A percentile compares a stretch with the other conserved stretches of the same genome.
These are phyloP conservation scores for Papiliotrema fonsecae DNA, from an alignment of 1,284 basidiomycete genomes.

Conservation along the genomic window DNA sequence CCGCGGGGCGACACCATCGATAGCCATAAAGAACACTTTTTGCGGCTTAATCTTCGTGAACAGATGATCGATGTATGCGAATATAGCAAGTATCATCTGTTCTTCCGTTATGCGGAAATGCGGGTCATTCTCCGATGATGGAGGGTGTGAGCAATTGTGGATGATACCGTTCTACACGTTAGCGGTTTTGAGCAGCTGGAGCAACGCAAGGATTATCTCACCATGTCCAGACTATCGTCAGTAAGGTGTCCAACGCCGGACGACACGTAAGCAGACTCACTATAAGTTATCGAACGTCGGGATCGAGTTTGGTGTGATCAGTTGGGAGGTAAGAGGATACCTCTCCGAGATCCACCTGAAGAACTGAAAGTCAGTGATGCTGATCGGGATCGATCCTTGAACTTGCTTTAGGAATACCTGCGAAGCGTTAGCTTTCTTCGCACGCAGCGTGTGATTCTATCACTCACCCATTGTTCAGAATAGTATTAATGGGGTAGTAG, in stretches of 20 bases:
- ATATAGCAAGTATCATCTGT: constrained; percentile 95
- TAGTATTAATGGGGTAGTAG: no score
- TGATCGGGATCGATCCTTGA: neutral
- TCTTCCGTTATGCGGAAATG: constrained; percentile 94
- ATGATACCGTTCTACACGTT: constrained; percentile 88
- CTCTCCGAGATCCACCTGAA: constrained; percentile 69
- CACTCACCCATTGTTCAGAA: neutral
- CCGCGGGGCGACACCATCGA: constrained; percentile 95
- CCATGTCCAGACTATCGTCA: constrained; percentile 36
- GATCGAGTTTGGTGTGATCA: constrained; percentile 85
- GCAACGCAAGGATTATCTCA: neutral
- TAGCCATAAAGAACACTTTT: constrained; percentile 95
- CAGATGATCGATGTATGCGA: constrained; percentile 92
- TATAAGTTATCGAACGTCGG: constrained; percentile 51
- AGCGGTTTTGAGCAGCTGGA: constrained; percentile 54
- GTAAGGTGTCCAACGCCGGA: no score
- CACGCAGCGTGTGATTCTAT: neutral
- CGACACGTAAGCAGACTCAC: constrained; percentile 25
- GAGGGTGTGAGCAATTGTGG: constrained; percentile 71
- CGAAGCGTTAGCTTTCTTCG: neutral
- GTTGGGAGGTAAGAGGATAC: constrained; percentile 95
- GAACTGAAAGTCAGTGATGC: constrained; percentile 42
- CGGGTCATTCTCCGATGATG: constrained; percentile 71
- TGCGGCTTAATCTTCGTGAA: constrained; percentile 97
- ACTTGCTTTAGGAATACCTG: constrained; percentile 38